phyloP scores from a whole-genome alignment of 2,329 filamentous ascomycete species.

The Nemania serpens region DNA sequence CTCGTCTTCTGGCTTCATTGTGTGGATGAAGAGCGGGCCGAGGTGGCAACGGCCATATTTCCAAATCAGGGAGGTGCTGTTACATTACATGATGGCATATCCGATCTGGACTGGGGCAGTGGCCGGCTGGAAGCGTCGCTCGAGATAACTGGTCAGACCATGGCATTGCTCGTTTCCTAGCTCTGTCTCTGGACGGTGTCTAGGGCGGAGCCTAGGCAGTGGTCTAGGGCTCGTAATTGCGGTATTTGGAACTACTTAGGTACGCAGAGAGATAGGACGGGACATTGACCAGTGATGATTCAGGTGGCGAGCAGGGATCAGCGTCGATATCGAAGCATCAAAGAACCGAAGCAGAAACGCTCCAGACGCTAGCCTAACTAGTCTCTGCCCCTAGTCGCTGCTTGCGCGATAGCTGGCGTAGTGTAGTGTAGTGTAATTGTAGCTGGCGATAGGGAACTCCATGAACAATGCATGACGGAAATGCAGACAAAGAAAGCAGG shows the following conservation, averaged over 20 bases:
- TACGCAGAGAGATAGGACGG: not conserved
- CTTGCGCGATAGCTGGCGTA: too few relatives aligned
- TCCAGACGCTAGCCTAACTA: not conserved
- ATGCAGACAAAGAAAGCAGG: not conserved
- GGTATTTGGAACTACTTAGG: slow-evolving; percentile 9
- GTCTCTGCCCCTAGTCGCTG: not conserved
- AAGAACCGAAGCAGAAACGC: slow-evolving; percentile 17
- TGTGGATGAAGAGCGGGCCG: slow-evolving; percentile 20
- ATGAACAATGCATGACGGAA: not conserved
- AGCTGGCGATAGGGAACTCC: not conserved
- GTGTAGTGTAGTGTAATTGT: too few relatives aligned
- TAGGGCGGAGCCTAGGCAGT: not conserved
- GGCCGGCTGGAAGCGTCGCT: slow-evolving; percentile 5
- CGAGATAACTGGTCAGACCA: slow-evolving; percentile 11
- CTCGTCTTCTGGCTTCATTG: slow-evolving; percentile 13
- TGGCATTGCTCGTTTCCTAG: not conserved
- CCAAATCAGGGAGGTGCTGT: slow-evolving; percentile 28
- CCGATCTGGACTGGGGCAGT: slow-evolving; percentile 21
- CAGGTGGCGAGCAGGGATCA: slow-evolving; percentile 20
- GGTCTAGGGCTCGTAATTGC: slow-evolving; percentile 12
- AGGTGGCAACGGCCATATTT: slow-evolving; percentile 29
- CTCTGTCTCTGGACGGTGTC: not conserved
- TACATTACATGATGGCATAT: slow-evolving; percentile 15
- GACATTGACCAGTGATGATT: not conserved
- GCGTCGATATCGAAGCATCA: slow-evolving; percentile 22